Conservation (phyloP, 495 filamentous ascomycete species). For the Platismatia glauca region DNA sequence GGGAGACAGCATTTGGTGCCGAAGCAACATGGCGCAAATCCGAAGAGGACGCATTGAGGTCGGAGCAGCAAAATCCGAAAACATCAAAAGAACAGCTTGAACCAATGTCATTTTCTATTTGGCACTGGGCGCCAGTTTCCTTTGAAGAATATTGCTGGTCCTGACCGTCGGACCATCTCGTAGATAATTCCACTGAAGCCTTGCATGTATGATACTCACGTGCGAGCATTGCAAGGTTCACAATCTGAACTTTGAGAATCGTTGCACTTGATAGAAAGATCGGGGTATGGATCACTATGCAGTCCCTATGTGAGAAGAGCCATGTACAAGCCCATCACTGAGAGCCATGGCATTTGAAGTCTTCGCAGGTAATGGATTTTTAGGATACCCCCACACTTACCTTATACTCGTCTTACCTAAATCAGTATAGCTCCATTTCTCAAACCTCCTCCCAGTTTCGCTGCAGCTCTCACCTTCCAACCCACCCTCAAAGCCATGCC, state of each 20-base stretch:
- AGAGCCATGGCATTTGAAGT: no score
- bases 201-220: neutral
- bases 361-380: no score
- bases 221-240: neutral
- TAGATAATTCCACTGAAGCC: neutral
- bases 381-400: no score
- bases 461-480: neutral
- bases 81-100: neutral
- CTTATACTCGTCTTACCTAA: no score
- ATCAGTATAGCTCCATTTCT: neutral
- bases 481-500: conserved; percentile 27
- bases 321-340: no score
- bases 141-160: neutral
- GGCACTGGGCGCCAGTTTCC: neutral
- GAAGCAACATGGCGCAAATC: neutral
- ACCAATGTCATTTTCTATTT: neutral
- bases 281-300: neutral
- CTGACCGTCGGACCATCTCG: neutral
- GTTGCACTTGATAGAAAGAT: no score
- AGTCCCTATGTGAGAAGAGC: no score
- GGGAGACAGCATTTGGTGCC: neutral
- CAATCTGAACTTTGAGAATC: no score
- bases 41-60: neutral
- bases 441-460: neutral
- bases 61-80: neutral